Conservation (phyloP, 208 protist species). For the Trypanosoma cruzi region DNA sequence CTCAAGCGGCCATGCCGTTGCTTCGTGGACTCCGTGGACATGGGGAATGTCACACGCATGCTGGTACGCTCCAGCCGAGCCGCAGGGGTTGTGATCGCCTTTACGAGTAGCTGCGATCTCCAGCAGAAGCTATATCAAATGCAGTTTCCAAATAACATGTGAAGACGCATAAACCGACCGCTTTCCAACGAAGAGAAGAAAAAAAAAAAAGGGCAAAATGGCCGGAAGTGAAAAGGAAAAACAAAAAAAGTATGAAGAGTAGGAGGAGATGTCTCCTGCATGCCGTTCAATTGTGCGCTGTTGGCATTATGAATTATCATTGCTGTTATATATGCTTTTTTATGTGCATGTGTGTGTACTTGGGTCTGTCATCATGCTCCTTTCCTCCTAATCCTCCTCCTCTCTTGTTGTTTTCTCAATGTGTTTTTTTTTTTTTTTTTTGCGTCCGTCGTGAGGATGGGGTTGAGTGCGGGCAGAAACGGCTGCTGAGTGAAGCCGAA, state of each 20-base stretch:
- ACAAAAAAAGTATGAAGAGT: background rate
- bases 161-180: background rate
- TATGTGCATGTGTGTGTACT: background rate
- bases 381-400: background rate
- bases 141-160: constrained; percentile 70
- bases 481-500: background rate
- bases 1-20: constrained; percentile 83
- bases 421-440: background rate
- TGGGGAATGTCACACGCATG: constrained; percentile 84
- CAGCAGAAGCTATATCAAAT: constrained; percentile 91
- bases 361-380: too few relatives aligned
- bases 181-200: background rate
- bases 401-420: background rate
- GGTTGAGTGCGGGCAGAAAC: background rate
- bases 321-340: background rate
- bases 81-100: constrained; percentile 80
- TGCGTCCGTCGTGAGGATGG: too few relatives aligned
- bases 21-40: constrained; percentile 89
- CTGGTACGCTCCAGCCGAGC: constrained; percentile 84
- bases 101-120: constrained; percentile 87
- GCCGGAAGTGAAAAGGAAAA: too few relatives aligned
- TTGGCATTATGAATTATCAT: background rate
- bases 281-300: background rate
- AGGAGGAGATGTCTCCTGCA: too few relatives aligned
- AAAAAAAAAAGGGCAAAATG: too few relatives aligned